Evolutionary conservation across 345 rosid genomes (phyloP).

Genomic region (Adansonia digitata): DNA sequence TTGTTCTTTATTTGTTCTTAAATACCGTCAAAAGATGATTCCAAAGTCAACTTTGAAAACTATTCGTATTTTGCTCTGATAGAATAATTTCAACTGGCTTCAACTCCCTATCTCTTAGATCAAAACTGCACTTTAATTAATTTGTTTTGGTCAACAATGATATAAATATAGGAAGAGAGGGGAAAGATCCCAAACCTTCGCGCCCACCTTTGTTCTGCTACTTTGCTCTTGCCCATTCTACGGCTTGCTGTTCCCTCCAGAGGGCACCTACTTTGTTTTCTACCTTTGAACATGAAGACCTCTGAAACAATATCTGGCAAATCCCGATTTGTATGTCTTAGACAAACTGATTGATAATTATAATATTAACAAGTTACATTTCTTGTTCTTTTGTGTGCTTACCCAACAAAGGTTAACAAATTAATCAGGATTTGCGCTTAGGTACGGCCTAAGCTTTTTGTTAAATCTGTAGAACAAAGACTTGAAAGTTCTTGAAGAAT

Average conservation of each 20-base stretch:
- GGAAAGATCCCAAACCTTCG: neutral
- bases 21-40: neutral
- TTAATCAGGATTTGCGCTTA: neutral
- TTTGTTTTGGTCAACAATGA: neutral
- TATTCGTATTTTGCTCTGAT: neutral
- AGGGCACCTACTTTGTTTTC: conserved; percentile 9
- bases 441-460: neutral
- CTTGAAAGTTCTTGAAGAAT: neutral
- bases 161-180: neutral
- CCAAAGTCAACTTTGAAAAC: neutral
- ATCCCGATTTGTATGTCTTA: conserved; percentile 49
- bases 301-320: conserved; percentile 57
- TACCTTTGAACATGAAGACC: conserved; percentile 21
- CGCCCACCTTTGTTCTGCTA: conserved; percentile 22
- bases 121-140: neutral
- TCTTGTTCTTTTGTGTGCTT: neutral
- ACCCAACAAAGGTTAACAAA: neutral
- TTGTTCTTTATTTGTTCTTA: neutral
- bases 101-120: neutral
- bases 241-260: conserved; percentile 26
- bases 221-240: conserved; percentile 21
- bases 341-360: neutral
- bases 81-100: neutral
- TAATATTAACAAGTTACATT: neutral
- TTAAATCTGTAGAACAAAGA: neutral